Evolutionary conservation across 2,329 filamentous ascomycete genomes (phyloP).

Genomic region (Chalara sp.): DNA sequence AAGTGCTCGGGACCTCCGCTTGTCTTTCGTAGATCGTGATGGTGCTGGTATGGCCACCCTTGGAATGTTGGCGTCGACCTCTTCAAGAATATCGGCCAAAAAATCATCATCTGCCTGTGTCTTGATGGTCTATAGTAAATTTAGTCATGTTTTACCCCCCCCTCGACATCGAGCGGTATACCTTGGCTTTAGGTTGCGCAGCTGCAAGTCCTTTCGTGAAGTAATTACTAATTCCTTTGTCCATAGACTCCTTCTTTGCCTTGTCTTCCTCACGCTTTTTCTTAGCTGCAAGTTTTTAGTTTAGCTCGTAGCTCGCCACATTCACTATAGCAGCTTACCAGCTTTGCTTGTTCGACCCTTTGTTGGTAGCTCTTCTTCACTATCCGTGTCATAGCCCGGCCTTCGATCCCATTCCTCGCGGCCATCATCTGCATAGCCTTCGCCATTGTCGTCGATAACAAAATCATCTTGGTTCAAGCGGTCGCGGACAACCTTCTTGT

Average conservation of each 20-base stretch:
- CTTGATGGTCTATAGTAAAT: constrained; percentile 51
- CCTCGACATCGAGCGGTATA: constrained; percentile 29
- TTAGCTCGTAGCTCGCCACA: neutral
- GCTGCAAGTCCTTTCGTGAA: constrained; percentile 71
- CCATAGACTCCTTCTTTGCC: constrained; percentile 77
- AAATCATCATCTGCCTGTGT: constrained; percentile 88
- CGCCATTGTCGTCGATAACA: constrained; percentile 96
- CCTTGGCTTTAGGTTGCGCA: constrained; percentile 73
- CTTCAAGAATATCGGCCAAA: constrained; percentile 73
- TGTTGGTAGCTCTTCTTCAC: constrained; percentile 54
- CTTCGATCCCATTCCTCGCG: constrained; percentile 80
- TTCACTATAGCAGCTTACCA: constrained; percentile 15
- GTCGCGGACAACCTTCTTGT: constrained; percentile 89
- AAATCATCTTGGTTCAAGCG: constrained; percentile 94
- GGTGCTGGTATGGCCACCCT: constrained; percentile 48
- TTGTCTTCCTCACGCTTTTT: constrained; percentile 83
- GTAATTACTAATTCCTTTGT: constrained; percentile 89
- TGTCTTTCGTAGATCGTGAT: constrained; percentile 63
- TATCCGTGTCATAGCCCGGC: constrained; percentile 65
- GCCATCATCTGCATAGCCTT: constrained; percentile 93
- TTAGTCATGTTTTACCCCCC: constrained; percentile 15
- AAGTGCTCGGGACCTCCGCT: constrained; percentile 71
- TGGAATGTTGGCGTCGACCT: constrained; percentile 75
- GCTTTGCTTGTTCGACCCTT: constrained; percentile 44
- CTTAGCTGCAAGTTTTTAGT: constrained; percentile 52